Base-by-base conservation (phyloP, 768 basidiomycete species). In the Leccinum subtestaceum region DNA sequence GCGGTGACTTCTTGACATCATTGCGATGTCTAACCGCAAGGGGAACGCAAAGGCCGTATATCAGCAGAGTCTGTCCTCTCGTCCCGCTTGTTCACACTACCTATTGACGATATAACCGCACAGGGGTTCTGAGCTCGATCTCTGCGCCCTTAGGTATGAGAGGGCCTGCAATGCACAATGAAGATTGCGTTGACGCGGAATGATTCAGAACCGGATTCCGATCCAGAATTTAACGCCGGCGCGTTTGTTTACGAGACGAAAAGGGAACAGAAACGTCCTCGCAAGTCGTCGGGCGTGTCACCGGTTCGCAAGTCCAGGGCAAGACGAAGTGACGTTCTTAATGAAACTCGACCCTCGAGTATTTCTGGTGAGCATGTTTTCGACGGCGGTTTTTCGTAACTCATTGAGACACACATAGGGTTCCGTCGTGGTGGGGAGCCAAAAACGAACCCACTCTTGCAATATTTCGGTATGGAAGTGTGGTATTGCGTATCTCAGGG, bases 381-480 rank as follows among this genome's bases (percentile, higher is more conserved):
- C 8, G 31, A 21, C 17, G 10, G n/a, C n/a, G n/a, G n/a, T 10
- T 2, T 43, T 43, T 10, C n/a, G n/a, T 43, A 19, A 34, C 10
- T 34, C 15, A 5, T 43, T 3, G 12, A 49, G 23, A 0, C 21
- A 1, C 27, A 65, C 63, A 52, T 49, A 64, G 38, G 25, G 31
- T 40, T 48, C 9, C 57, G 55, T 23, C 58, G 36, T 23, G 23
- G 23, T 5, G 21, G 21, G 45, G 65, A 25, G 12, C 52, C 56
- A 11, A 61, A 61, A 55, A 50, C 45, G 19, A 84, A 84, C 63
- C 81, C 81, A 1, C 70, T 85, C 3, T 67, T 76, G 43, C 70
- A 78, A 55, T 85, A 77, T 60, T 85, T 85, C 55, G 78, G 84
- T 81, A 58, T 31, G 77, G 38, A 36, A 13, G 40, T 27, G 9